Conservation (phyloP, 2,329 filamentous ascomycete species). For the Talaromyces sp. region DNA sequence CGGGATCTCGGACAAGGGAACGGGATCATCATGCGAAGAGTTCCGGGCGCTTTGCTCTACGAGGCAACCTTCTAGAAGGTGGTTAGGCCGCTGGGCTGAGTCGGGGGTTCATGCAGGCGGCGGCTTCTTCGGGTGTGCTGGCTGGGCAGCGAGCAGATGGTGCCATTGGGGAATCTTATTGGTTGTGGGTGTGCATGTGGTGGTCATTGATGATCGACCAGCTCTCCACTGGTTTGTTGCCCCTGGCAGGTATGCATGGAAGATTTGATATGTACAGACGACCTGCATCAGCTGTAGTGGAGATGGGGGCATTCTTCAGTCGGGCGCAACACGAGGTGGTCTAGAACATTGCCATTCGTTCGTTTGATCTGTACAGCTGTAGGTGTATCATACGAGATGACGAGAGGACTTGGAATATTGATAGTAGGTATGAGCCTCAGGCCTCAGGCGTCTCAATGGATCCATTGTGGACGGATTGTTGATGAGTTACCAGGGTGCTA, state of each 20-base stretch:
- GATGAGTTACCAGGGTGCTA: background rate
- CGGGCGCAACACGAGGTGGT: background rate
- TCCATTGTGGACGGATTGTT: too few relatives aligned
- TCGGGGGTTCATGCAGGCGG: background rate
- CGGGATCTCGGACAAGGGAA: background rate
- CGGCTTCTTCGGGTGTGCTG: background rate
- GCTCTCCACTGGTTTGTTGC: background rate
- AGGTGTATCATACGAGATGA: too few relatives aligned
- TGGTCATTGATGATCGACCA: background rate
- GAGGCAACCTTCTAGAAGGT: conserved; percentile 14
- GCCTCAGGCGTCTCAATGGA: background rate
- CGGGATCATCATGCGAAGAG: background rate
- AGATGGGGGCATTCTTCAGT: background rate
- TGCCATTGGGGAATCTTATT: background rate
- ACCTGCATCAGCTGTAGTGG: background rate
- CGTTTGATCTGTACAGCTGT: too few relatives aligned
- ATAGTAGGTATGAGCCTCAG: too few relatives aligned
- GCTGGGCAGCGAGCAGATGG: background rate
- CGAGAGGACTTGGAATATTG: too few relatives aligned
- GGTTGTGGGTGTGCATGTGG: background rate
- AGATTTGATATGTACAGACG: background rate
- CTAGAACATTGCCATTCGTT: too few relatives aligned
- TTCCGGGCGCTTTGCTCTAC: background rate
- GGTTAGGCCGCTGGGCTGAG: background rate
- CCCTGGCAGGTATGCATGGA: background rate